These are phyloP conservation scores for Auriscalpium vulgare DNA, from an alignment of 768 basidiomycete species.

Conservation along the genomic window DNA sequence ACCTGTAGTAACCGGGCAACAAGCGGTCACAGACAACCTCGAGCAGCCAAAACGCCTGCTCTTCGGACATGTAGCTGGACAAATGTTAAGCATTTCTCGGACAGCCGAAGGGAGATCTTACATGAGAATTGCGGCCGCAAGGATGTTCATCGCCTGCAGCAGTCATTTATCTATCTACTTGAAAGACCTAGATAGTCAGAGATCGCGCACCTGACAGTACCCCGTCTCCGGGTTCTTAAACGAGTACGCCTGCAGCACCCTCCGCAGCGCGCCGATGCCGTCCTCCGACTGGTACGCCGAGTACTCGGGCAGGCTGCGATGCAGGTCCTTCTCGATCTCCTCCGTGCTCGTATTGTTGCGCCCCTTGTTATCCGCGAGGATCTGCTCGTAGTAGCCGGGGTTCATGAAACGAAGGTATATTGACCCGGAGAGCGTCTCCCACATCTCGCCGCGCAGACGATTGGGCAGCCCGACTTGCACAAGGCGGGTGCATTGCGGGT, in stretches of 20 bases:
- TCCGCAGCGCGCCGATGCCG: slow-evolving; percentile 75
- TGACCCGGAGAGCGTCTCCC: slow-evolving; percentile 95
- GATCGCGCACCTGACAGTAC: slow-evolving; percentile 72
- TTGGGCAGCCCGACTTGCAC: slow-evolving; percentile 97
- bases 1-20: slow-evolving; percentile 97
- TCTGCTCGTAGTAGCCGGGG: slow-evolving; percentile 70
- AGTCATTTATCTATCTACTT: background rate
- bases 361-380: slow-evolving; percentile 73
- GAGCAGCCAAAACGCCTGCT: slow-evolving; percentile 95
- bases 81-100: background rate
- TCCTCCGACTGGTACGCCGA: slow-evolving; percentile 89
- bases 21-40: slow-evolving; percentile 92
- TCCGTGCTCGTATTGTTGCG: slow-evolving; percentile 84
- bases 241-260: slow-evolving; percentile 92
- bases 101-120: slow-evolving; percentile 26
- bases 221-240: slow-evolving; percentile 91
- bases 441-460: slow-evolving; percentile 90
- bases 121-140: slow-evolving; percentile 93
- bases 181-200: background rate
- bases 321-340: slow-evolving; percentile 98
- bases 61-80: slow-evolving; percentile 95
- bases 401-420: slow-evolving; percentile 83
- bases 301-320: slow-evolving; percentile 93
- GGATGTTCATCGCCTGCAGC: slow-evolving; percentile 88
- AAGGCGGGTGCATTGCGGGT: slow-evolving; percentile 94